Evolutionary conservation across 805 yeast species (phyloP), one percentile per base, ranked within the genome.

Genomic region (Henningerozyma blattae): DNA sequence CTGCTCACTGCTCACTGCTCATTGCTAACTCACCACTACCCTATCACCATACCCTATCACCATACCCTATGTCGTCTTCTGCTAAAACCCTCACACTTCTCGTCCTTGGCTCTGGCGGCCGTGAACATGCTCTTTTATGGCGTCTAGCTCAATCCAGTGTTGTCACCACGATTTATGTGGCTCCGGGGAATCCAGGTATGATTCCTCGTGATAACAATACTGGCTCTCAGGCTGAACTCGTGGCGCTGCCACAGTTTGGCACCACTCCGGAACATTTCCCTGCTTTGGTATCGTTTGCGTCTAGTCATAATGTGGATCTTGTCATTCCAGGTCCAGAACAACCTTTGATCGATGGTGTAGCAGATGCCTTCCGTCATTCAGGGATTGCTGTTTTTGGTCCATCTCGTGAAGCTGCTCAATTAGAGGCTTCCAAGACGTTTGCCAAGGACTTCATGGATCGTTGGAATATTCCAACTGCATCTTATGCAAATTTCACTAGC

Each of bases 301-400:
- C 66, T 13, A 71, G 71, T 19, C 64, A 87, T 35, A 47, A 70
- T 4, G 69, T 91, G 34, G 70, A 66, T 33, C 65, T 91, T 36
- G 97, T 85, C 4, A 67, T 91, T 29, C 97, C 98, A 25, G 99
- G 99, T 22, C 99, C 99, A n/a, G 99, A 91, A 61, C 95, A 86
- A 62, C 97, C 98, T 25, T 67, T 93, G 41, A 96, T 93, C 22
- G 96, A 91, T 50, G 99, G 99, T 33, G 75, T 91, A 40, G 58
- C 87, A 18, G 58, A 77, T 14, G 64, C 64, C 34, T 86, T 91
- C 67, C 63, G 72, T 41, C 74, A 72, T 38, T 80, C 79, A 33
- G 98, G 98, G 43, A 77, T 91, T 44, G 93, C 95, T 18, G 95
- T 87, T 14, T 91, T 91, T 64, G 99, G 98, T 13, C 99, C 99